Evolutionary conservation across 73 alveolate species (phyloP).

Genomic region (Uronychia setigera): DNA sequence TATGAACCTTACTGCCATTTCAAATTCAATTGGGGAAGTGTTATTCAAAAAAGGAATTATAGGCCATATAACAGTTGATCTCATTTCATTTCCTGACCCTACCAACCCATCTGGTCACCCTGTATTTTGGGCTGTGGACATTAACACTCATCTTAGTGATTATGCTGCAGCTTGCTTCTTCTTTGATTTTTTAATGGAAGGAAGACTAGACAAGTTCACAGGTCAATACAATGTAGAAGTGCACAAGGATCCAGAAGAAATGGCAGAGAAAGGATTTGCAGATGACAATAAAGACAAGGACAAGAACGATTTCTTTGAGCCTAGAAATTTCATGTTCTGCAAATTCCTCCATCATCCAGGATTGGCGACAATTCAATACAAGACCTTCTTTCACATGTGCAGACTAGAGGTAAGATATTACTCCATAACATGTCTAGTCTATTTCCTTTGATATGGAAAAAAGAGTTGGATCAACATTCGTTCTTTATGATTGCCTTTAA

Average conservation of each 20-base stretch:
- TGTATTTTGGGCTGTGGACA: constrained; percentile 69
- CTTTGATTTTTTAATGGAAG: constrained; percentile 70
- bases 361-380: constrained; percentile 56
- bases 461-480: constrained; percentile 64
- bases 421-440: constrained; percentile 24
- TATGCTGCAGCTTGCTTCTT: constrained; percentile 65
- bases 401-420: constrained; percentile 42
- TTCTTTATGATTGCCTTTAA: constrained; percentile 64
- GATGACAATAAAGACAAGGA: constrained; percentile 28
- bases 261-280: constrained; percentile 10
- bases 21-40: constrained; percentile 61
- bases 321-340: constrained; percentile 66
- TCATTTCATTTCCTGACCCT: constrained; percentile 69
- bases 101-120: constrained; percentile 61
- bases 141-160: constrained; percentile 56
- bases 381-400: constrained; percentile 76
- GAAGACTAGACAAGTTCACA: constrained; percentile 62
- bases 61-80: constrained; percentile 67
- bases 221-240: constrained; percentile 67
- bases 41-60: constrained; percentile 65
- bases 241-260: constrained; percentile 64
- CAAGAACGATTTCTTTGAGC: constrained; percentile 57
- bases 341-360: constrained; percentile 72
- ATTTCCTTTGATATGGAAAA: constrained; percentile 71
- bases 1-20: constrained; percentile 62